These are phyloP conservation scores for Ceratocystis cacaofunesta DNA, from an alignment of 2,329 filamentous ascomycete species.

Conservation along the genomic window DNA sequence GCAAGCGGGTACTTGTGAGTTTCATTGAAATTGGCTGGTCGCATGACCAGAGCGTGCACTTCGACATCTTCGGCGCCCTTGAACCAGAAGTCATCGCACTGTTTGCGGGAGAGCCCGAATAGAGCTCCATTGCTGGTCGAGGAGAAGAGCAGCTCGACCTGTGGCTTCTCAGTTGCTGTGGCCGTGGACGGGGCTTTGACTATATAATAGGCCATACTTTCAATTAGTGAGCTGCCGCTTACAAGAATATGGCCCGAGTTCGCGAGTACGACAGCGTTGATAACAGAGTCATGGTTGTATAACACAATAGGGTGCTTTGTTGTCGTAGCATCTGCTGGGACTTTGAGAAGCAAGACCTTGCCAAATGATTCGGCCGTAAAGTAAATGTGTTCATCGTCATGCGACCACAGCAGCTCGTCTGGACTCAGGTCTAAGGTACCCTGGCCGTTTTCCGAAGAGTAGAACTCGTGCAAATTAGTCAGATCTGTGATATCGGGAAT, in stretches of 20 bases:
- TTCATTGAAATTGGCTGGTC: conserved; percentile 48
- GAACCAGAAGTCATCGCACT: conserved; percentile 45
- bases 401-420: conserved; percentile 41
- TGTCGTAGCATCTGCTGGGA: conserved; percentile 39
- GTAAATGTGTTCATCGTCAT: conserved; percentile 48
- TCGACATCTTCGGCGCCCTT: conserved; percentile 38
- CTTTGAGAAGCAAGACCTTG: conserved; percentile 43
- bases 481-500: conserved; percentile 45
- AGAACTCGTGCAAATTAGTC: conserved; percentile 46
- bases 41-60: conserved; percentile 54
- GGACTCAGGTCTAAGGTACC: conserved; percentile 46
- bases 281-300: conserved; percentile 39
- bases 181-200: conserved; percentile 33
- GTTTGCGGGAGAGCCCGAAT: conserved; percentile 48
- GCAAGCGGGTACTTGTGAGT: conserved; percentile 63
- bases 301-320: conserved; percentile 35
- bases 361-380: conserved; percentile 61
- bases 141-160: conserved; percentile 38
- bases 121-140: conserved; percentile 49
- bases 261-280: conserved; percentile 37
- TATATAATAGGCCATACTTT: conserved; percentile 55
- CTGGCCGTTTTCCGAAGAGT: conserved; percentile 44
- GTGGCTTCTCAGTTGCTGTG: conserved; percentile 21
- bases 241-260: conserved; percentile 41
- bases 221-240: conserved; percentile 52